Evolutionary conservation across 805 yeast species (phyloP).

Genomic region (Saccharomycopsis lassenensis): DNA sequence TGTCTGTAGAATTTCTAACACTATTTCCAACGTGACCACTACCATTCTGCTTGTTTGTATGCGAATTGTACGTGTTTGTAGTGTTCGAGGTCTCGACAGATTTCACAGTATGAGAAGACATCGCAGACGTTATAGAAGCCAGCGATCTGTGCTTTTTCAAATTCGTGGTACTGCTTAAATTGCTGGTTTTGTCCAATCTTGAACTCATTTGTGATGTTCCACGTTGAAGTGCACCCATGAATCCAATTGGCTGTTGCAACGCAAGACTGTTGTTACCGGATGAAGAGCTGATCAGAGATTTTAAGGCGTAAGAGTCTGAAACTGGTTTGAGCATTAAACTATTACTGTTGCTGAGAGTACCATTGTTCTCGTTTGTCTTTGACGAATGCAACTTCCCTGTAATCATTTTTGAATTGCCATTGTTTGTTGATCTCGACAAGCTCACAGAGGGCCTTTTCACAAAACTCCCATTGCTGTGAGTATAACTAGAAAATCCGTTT

Average conservation of each 20-base stretch:
- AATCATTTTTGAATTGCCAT: too few relatives aligned
- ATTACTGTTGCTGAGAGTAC: too few relatives aligned
- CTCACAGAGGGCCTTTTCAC: too few relatives aligned
- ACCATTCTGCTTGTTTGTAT: not conserved
- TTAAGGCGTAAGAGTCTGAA: too few relatives aligned
- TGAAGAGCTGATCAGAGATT: too few relatives aligned
- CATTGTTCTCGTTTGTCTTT: too few relatives aligned
- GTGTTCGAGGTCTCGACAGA: slow-evolving; percentile 15
- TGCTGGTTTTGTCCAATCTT: slow-evolving; percentile 2
- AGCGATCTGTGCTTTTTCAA: slow-evolving; percentile 11
- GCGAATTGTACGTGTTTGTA: slow-evolving; percentile 11
- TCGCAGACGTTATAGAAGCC: slow-evolving; percentile 15
- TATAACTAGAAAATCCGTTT: not conserved
- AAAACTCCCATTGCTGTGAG: slow-evolving; percentile 13
- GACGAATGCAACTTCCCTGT: too few relatives aligned
- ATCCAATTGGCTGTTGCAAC: slow-evolving; percentile 17
- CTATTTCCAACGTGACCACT: not conserved
- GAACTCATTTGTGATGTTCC: slow-evolving; percentile 4
- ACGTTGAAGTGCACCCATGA: slow-evolving; percentile 16
- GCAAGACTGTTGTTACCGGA: too few relatives aligned
- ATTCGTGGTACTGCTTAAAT: too few relatives aligned
- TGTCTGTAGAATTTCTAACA: not conserved
- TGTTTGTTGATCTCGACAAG: too few relatives aligned
- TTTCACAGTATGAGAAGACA: slow-evolving; percentile 13
- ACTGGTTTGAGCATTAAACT: too few relatives aligned